These are phyloP conservation scores for Phialophora chinensis DNA, from an alignment of 2,329 filamentous ascomycete genomes.

Conservation along the genomic window DNA sequence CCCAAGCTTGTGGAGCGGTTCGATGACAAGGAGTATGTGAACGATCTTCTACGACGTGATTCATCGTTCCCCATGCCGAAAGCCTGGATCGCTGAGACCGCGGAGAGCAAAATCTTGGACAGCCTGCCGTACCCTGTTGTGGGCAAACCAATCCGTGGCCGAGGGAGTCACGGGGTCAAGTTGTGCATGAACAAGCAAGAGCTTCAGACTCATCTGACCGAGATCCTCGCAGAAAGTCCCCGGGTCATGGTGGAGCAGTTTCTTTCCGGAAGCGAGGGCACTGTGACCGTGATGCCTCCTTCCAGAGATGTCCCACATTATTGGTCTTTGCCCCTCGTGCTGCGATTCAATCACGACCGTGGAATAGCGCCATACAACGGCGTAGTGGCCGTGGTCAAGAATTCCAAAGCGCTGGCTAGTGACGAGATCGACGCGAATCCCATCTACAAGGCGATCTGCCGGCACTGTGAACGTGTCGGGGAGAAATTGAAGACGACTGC, in stretches of 20 bases:
- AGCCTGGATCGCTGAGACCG: slow-evolving; percentile 45
- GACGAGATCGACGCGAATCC: slow-evolving; percentile 44
- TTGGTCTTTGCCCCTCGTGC: slow-evolving; percentile 54
- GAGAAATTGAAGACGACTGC: slow-evolving; percentile 50
- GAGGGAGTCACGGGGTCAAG: slow-evolving; percentile 59
- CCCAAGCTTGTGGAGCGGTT: slow-evolving; percentile 56
- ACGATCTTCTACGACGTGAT: slow-evolving; percentile 49
- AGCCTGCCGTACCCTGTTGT: slow-evolving; percentile 50
- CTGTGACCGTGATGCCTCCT: slow-evolving; percentile 60
- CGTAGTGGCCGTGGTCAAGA: slow-evolving; percentile 54
- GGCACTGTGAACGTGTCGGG: slow-evolving; percentile 52
- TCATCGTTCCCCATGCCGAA: slow-evolving; percentile 51
- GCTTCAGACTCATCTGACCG: slow-evolving; percentile 45
- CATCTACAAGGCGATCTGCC: slow-evolving; percentile 44
- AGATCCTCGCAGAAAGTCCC: slow-evolving; percentile 47
- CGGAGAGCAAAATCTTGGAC: slow-evolving; percentile 22
- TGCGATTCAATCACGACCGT: slow-evolving; percentile 55
- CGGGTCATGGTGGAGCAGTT: slow-evolving; percentile 57
- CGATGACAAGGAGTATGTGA: slow-evolving; percentile 59
- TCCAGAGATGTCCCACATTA: slow-evolving; percentile 44
- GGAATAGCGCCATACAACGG: slow-evolving; percentile 59
- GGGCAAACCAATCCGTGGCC: slow-evolving; percentile 57
- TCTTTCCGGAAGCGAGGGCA: slow-evolving; percentile 57
- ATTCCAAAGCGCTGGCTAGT: slow-evolving; percentile 51
- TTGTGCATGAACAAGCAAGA: slow-evolving; percentile 48